Evolutionary conservation across 192 early-diverging fungal genomes (phyloP).

Genomic region (Cladochytrium replicatum): DNA sequence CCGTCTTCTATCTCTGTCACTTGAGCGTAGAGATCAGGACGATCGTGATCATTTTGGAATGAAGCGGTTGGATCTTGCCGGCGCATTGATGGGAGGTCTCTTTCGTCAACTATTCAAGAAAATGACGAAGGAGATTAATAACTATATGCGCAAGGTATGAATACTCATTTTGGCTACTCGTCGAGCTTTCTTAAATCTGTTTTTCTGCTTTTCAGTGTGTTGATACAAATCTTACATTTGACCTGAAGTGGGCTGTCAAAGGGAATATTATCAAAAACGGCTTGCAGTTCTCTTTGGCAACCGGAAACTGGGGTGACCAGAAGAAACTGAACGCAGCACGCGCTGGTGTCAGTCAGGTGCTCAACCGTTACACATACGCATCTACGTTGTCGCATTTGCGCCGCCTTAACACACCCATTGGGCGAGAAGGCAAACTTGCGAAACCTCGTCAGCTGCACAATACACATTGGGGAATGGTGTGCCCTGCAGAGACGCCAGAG

Average conservation of each 20-base stretch:
- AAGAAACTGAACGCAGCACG: conserved; percentile 75
- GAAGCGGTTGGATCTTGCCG: conserved; percentile 96
- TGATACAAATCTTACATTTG: conserved; percentile 81
- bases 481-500: conserved; percentile 98
- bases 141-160: conserved; percentile 74
- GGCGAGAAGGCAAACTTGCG: conserved; percentile 88
- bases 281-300: conserved; percentile 90
- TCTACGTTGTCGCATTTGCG: conserved; percentile 97
- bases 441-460: conserved; percentile 99
- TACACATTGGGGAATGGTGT: conserved; percentile 97
- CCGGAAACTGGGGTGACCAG: conserved; percentile 99
- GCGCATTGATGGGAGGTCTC: conserved; percentile 79
- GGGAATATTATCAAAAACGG: conserved; percentile 83
- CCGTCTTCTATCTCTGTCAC: conserved; percentile 73
- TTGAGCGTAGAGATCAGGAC: conserved; percentile 83
- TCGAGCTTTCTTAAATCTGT: too few species aligned
- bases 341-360: conserved; percentile 94
- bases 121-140: conserved; percentile 79
- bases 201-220: conserved; percentile 76
- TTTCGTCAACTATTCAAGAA: conserved; percentile 91
- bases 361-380: conserved; percentile 97
- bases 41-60: conserved; percentile 99
- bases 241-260: conserved; percentile 71
- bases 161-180: too few species aligned
- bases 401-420: conserved; percentile 97